Base-by-base conservation (phyloP, 1,284 basidiomycete species). In the Trametes polyzona region DNA sequence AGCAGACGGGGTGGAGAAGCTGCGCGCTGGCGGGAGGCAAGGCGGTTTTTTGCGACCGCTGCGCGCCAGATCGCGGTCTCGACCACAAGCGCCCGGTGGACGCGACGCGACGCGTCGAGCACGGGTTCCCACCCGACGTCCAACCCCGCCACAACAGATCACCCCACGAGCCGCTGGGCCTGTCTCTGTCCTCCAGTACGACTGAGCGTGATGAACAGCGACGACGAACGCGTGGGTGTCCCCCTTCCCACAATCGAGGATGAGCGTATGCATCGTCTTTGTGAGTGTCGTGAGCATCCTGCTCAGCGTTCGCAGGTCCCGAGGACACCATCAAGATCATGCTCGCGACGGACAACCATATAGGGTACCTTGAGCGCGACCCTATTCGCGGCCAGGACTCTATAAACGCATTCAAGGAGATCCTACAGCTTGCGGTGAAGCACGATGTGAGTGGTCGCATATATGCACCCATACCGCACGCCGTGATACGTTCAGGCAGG, bases 321-420 rank as follows among this genome's bases (percentile, higher is more conserved):
- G 83, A 88, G 59, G 83, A 92, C 66, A 90, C 84, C 7, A 89
- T 96, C 63, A 83, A 81, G 59, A 95, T 97, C 64, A 75, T 97
- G 68, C 83, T 97, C 7, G 94, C 95, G 3, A 96, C 95, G 0
- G 95, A 97, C 75, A 96, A 95, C 67, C 96, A 98, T 71, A 92
- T 99, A 59, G 97, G 97, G 0, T 97, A 95, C 75, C 83, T 92
- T 56, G 97, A 99, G 72, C 84, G 94, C 58, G 97, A 99, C 71
- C 96, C 96, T 1, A 83, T 98, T 44, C 84, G 97, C 24, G 95
- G 96, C 0, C 88, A 93, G 71, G 97, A 99, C 71, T 93, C 95
- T 4, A 92, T 99, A 67, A 92, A 96, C 72, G 93, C 96, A 0
- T 99, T 99, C 75, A 83, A 83, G 62, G 97, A 99, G 76, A 93